These are phyloP conservation scores for Parasitella parasitica DNA, from an alignment of 371 early-diverging fungal genomes.

Conservation along the genomic window DNA sequence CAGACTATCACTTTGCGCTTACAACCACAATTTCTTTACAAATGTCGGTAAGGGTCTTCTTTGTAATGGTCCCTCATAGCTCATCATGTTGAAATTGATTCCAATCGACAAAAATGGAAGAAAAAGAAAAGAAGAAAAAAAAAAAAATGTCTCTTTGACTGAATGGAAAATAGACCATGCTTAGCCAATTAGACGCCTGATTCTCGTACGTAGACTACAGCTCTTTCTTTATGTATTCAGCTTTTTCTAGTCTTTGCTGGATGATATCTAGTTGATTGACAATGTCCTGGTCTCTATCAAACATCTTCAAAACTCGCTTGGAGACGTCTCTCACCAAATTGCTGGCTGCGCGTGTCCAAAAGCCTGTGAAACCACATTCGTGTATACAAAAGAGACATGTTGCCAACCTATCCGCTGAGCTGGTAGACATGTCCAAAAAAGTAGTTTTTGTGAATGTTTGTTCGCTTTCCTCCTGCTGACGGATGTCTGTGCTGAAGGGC, in stretches of 20 bases:
- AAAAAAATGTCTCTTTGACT: not conserved
- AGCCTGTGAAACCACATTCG: not conserved
- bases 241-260: not conserved
- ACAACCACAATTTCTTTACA: constrained; percentile 16
- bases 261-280: constrained; percentile 14
- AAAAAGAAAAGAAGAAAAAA: not conserved
- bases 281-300: constrained; percentile 40
- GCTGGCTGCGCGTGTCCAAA: constrained; percentile 21
- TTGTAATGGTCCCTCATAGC: not conserved
- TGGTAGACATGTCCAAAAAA: constrained; percentile 42
- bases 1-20: too few species aligned
- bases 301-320: constrained; percentile 21
- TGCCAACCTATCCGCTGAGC: constrained; percentile 27
- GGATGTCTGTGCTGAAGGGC: constrained; percentile 31
- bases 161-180: not conserved
- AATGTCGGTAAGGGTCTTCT: constrained; percentile 7
- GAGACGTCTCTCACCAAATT: constrained; percentile 31
- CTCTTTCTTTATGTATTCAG: not conserved
- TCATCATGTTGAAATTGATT: not conserved
- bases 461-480: constrained; percentile 6
- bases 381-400: constrained; percentile 15
- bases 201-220: not conserved
- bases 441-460: constrained; percentile 46
- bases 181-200: not conserved
- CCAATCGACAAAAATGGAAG: not conserved